phyloP scores from a whole-genome alignment of 2,329 filamentous ascomycete species.

The Pseudomassariella vexata region DNA sequence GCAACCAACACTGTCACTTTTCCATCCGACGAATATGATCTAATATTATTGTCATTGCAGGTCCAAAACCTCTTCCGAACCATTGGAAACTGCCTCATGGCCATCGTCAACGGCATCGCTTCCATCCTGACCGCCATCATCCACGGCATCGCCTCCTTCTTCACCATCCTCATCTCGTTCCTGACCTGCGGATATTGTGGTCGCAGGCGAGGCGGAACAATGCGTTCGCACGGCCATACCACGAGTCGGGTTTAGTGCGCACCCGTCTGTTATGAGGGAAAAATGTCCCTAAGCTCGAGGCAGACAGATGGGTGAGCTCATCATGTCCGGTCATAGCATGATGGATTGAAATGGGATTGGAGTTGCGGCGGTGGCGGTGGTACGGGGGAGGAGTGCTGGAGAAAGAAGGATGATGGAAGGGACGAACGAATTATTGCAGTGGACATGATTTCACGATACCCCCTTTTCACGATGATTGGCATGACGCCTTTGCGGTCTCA shows the following conservation, averaged over 20 bases:
- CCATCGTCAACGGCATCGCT: conserved; percentile 62
- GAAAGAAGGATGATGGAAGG: conserved; percentile 8
- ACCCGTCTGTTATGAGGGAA: not conserved
- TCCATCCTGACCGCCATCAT: conserved; percentile 61
- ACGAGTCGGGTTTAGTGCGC: conserved; percentile 27
- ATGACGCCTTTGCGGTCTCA: conserved; percentile 6
- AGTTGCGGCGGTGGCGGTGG: too few relatives aligned
- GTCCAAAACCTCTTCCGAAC: conserved; percentile 54
- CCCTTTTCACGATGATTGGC: conserved; percentile 10
- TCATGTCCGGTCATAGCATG: too few relatives aligned
- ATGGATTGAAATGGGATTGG: too few relatives aligned
- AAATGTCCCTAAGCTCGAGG: too few relatives aligned
- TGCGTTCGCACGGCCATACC: conserved; percentile 16
- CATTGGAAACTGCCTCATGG: conserved; percentile 63
- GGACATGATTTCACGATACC: conserved; percentile 22
- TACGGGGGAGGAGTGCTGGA: conserved; percentile 1
- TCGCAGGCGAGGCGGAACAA: conserved; percentile 14
- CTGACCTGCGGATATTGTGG: conserved; percentile 48
- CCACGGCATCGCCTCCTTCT: conserved; percentile 58
- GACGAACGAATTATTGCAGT: conserved; percentile 1
- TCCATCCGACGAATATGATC: too few relatives aligned
- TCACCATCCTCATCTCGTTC: conserved; percentile 62
- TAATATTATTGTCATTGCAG: too few relatives aligned
- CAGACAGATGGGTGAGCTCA: not conserved
- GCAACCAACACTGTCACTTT: conserved; percentile 16